These are phyloP conservation scores for Suillus spraguei DNA, from an alignment of 768 basidiomycete species.

Conservation along the genomic window DNA sequence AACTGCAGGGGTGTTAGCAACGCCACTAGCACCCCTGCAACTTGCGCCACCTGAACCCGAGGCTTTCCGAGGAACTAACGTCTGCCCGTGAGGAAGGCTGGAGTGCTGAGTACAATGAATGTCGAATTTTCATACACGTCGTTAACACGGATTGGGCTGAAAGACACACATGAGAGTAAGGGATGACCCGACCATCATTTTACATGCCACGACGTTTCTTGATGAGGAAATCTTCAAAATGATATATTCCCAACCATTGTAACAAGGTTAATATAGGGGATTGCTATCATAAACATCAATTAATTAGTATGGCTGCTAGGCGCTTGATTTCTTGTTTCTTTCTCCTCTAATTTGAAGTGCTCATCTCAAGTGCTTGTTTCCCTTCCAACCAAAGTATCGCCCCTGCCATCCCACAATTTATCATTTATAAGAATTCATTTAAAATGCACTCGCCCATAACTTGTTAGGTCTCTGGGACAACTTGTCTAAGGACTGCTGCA, in stretches of 20 bases:
- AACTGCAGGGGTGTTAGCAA: too few species aligned
- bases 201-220: too few species aligned
- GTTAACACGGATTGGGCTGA: too few species aligned
- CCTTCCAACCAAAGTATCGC: constrained; percentile 88
- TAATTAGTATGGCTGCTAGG: neutral
- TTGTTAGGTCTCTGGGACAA: constrained; percentile 73
- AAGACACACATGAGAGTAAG: too few species aligned
- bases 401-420: constrained; percentile 45
- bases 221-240: neutral
- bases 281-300: neutral
- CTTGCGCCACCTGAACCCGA: too few species aligned
- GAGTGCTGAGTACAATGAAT: too few species aligned
- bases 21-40: too few species aligned
- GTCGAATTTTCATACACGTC: too few species aligned
- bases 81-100: too few species aligned
- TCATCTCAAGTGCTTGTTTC: constrained; percentile 68
- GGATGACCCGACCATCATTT: too few species aligned
- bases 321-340: neutral
- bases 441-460: constrained; percentile 37
- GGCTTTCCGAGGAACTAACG: too few species aligned
- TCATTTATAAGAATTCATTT: neutral
- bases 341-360: constrained; percentile 59
- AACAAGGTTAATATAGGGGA: neutral
- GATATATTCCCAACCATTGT: neutral
- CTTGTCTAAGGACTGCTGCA: constrained; percentile 40